Evolutionary conservation across 148 eudicot genomes (phyloP).

Genomic region (Chenopodium berlandieri): DNA sequence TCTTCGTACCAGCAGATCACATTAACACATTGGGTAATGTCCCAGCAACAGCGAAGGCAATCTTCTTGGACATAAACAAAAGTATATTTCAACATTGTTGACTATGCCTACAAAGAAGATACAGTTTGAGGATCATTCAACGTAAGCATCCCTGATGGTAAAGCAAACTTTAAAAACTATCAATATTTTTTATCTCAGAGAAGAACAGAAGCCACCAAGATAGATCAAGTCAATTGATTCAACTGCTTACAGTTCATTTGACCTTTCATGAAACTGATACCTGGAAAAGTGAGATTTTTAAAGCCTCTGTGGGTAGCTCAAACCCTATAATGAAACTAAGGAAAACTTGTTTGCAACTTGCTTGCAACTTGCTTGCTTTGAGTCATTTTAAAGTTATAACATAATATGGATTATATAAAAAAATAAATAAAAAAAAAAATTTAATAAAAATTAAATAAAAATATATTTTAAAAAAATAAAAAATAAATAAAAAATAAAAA

Average conservation of each 20-base stretch:
- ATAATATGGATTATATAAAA: too few relatives aligned
- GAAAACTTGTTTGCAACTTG: too few relatives aligned
- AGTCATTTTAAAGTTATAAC: too few relatives aligned
- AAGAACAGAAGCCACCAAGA: background rate
- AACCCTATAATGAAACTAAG: too few relatives aligned
- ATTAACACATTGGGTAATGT: background rate
- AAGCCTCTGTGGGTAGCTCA: too few relatives aligned
- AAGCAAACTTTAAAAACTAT: background rate
- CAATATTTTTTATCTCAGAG: background rate
- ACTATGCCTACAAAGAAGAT: background rate
- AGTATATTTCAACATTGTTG: background rate
- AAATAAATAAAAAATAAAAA: too few relatives aligned
- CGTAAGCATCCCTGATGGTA: background rate
- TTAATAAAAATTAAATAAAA: too few relatives aligned
- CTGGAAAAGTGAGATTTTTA: background rate
- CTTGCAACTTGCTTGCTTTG: too few relatives aligned
- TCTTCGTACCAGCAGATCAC: too few relatives aligned
- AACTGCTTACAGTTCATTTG: background rate
- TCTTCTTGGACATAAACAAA: background rate
- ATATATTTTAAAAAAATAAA: too few relatives aligned
- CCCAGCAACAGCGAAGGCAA: background rate
- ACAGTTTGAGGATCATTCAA: background rate
- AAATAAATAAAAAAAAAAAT: too few relatives aligned
- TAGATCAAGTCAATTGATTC: background rate
- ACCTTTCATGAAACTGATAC: too few relatives aligned